A percentile compares a stretch with the other conserved stretches of the same genome.
These are phyloP conservation scores for Ploettnerulaceae sp. DNA, from an alignment of 2,329 filamentous ascomycete species.

Conservation along the genomic window DNA sequence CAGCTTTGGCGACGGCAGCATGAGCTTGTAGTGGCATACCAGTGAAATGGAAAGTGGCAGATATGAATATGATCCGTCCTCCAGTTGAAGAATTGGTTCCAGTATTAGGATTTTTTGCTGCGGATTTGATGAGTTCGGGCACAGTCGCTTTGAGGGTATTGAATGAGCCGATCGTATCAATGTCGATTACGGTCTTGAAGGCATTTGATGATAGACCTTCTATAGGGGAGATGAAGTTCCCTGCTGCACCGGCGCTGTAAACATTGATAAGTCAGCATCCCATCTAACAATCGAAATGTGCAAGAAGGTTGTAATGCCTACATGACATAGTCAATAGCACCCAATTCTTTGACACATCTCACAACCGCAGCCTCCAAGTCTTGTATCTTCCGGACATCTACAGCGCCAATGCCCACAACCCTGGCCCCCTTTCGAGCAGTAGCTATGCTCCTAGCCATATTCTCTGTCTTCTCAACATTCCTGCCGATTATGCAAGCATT, in stretches of 20 bases:
- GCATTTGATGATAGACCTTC: constrained; percentile 78
- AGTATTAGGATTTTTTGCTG: constrained; percentile 50
- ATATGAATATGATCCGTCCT: constrained; percentile 84
- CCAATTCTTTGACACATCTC: constrained; percentile 74
- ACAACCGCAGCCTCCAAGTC: constrained; percentile 70
- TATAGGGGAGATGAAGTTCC: constrained; percentile 89
- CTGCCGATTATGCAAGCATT: constrained; percentile 93
- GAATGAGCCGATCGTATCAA: constrained; percentile 89
- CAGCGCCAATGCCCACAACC: constrained; percentile 79
- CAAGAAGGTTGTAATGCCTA: constrained; percentile 39
- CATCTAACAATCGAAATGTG: neutral
- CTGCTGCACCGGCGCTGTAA: constrained; percentile 79
- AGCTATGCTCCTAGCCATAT: constrained; percentile 74
- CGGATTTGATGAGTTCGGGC: constrained; percentile 74
- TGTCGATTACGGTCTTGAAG: constrained; percentile 94
- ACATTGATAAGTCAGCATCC: neutral
- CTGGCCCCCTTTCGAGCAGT: constrained; percentile 72
- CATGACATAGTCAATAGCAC: constrained; percentile 90
- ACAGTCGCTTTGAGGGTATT: constrained; percentile 92
- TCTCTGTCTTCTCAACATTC: constrained; percentile 81
- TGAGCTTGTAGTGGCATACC: constrained; percentile 83
- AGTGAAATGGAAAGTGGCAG: constrained; percentile 86
- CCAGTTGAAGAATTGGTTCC: constrained; percentile 57
- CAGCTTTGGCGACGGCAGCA: constrained; percentile 87
- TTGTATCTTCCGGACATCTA: constrained; percentile 71